Percentiles rank a stretch among this genome's conserved stretches.
Evolutionary conservation across 1,284 basidiomycete genomes (phyloP).

Genomic region (Cutaneotrichosporon cavernicola): DNA sequence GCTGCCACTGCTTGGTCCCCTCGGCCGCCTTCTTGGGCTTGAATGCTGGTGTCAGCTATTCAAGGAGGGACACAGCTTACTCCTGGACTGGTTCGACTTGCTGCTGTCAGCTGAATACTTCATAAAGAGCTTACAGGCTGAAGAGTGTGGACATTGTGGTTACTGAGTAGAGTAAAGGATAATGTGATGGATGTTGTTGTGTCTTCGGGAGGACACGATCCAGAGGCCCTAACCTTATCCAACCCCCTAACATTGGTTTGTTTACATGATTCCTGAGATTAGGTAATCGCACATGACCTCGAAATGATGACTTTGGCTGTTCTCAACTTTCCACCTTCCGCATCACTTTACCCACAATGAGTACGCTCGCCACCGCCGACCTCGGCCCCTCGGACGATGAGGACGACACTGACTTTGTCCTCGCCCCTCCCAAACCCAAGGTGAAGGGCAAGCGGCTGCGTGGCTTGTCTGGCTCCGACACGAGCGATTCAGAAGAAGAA

Average conservation of each 20-base stretch:
- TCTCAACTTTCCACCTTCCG: background rate
- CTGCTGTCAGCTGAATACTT: slow-evolving; percentile 30
- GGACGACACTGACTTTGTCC: slow-evolving; percentile 42
- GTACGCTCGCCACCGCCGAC: slow-evolving; percentile 43
- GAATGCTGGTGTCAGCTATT: slow-evolving; percentile 61
- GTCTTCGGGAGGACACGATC: background rate
- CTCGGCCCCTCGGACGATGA: slow-evolving; percentile 39
- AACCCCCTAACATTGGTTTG: slow-evolving; percentile 2
- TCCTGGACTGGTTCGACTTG: slow-evolving; percentile 45
- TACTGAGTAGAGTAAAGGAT: background rate
- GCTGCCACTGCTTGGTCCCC: slow-evolving; percentile 94
- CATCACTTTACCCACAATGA: slow-evolving; percentile 28
- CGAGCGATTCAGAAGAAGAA: slow-evolving; percentile 15
- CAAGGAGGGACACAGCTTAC: slow-evolving; percentile 22
- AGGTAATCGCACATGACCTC: background rate
- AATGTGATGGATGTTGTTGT: slow-evolving; percentile 8
- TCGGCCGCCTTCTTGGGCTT: slow-evolving; percentile 94
- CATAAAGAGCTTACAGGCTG: slow-evolving; percentile 27
- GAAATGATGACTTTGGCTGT: background rate
- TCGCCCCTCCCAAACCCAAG: slow-evolving; percentile 24
- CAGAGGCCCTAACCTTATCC: background rate
- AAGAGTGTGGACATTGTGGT: slow-evolving; percentile 43
- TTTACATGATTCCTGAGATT: background rate
- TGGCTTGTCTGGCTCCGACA: slow-evolving; percentile 21
- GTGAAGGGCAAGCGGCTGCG: slow-evolving; percentile 20